phyloP scores from a whole-genome alignment of 495 filamentous ascomycete species.

The Hypoxylon subgilvum region DNA sequence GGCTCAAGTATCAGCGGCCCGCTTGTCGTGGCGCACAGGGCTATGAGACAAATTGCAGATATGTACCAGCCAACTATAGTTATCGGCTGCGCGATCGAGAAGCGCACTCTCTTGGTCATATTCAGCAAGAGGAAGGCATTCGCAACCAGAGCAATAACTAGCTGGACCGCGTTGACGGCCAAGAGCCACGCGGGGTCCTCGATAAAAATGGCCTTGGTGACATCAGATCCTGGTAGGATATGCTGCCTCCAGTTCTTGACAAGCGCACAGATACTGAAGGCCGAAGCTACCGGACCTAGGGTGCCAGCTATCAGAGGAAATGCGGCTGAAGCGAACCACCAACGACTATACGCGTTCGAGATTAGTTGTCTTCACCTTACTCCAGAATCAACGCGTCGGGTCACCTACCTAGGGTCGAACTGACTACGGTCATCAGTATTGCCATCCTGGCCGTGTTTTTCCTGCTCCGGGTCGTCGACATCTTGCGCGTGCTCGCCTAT shows the following conservation, averaged over 20 bases:
- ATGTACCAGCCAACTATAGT: constrained; percentile 67
- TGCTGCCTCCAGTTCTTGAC: constrained; percentile 74
- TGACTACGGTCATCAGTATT: constrained; percentile 47
- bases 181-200: constrained; percentile 75
- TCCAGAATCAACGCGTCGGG: not conserved
- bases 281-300: constrained; percentile 79
- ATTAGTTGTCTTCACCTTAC: not conserved
- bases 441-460: constrained; percentile 43
- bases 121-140: constrained; percentile 80
- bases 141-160: constrained; percentile 70
- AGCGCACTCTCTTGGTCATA: constrained; percentile 80
- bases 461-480: constrained; percentile 48
- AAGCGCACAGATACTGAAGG: constrained; percentile 81
- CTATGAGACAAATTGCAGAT: constrained; percentile 67
- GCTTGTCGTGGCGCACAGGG: constrained; percentile 62
- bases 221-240: constrained; percentile 56
- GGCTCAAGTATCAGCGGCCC: constrained; percentile 56
- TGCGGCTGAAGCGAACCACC: constrained; percentile 86
- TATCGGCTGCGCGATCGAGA: constrained; percentile 78
- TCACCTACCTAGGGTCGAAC: constrained; percentile 59
- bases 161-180: constrained; percentile 74
- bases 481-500: constrained; percentile 56
- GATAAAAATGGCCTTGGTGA: constrained; percentile 59
- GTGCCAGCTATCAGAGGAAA: constrained; percentile 84
- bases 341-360: constrained; percentile 56